A percentile compares a stretch with the other conserved stretches of the same genome.
Evolutionary conservation across 1,284 basidiomycete genomes (phyloP).

Genomic region (Malassezia brasiliensis): DNA sequence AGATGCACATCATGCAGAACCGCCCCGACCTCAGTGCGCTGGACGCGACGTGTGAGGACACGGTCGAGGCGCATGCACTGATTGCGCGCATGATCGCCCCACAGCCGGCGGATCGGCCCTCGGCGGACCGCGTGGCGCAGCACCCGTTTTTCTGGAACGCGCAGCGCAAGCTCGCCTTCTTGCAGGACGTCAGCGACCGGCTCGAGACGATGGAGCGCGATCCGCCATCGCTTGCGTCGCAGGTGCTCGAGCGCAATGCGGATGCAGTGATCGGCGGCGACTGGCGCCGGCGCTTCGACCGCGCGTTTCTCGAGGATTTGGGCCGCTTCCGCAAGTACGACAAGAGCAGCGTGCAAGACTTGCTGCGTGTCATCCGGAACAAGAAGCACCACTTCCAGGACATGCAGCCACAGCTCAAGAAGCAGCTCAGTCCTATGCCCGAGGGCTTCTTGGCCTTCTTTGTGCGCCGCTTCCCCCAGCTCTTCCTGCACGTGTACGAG

Average conservation of each 20-base stretch:
- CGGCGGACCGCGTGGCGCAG: slow-evolving; percentile 70
- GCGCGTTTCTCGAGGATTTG: slow-evolving; percentile 78
- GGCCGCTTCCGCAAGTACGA: slow-evolving; percentile 95
- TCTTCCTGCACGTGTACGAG: slow-evolving; percentile 83
- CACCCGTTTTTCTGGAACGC: slow-evolving; percentile 98
- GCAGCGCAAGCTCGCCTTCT: slow-evolving; percentile 71
- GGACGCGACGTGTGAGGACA: slow-evolving; percentile 39
- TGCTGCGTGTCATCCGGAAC: slow-evolving; percentile 82
- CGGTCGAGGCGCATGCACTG: slow-evolving; percentile 41
- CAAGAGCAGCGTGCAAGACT: slow-evolving; percentile 75
- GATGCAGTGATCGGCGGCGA: slow-evolving; percentile 53
- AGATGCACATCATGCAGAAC: slow-evolving; percentile 44
- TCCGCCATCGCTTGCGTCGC: slow-evolving; percentile 66
- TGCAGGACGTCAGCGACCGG: slow-evolving; percentile 91
- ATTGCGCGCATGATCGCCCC: slow-evolving; percentile 34
- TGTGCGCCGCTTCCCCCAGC: slow-evolving; percentile 73
- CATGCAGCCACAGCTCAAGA: slow-evolving; percentile 75
- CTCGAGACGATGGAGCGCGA: slow-evolving; percentile 86
- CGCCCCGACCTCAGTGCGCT: slow-evolving; percentile 28
- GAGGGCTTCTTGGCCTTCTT: slow-evolving; percentile 88
- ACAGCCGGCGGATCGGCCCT: slow-evolving; percentile 57
- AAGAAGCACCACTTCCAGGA: slow-evolving; percentile 99
- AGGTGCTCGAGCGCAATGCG: slow-evolving; percentile 60
- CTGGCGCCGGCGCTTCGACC: slow-evolving; percentile 79
- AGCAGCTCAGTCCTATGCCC: slow-evolving; percentile 76